A percentile compares a stretch with the other conserved stretches of the same genome.
Conservation (phyloP, 352 stramenopile species). For the Paralagenidium karlingii region DNA sequence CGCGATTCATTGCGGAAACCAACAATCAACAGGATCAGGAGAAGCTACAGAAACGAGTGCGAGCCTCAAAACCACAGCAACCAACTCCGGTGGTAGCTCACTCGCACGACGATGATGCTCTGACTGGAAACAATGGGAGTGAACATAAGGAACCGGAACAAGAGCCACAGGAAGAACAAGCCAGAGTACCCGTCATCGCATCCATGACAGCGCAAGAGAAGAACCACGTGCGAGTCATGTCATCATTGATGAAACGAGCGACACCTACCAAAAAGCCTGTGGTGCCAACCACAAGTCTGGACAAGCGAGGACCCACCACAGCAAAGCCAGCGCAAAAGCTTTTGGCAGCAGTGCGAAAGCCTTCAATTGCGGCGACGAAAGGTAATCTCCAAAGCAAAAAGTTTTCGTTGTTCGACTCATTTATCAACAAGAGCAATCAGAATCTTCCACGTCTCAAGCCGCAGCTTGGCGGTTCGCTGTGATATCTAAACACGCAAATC, state of each 20-base stretch:
- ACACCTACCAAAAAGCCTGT: conserved; percentile 3
- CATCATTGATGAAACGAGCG: conserved; percentile 7
- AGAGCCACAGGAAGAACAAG: too few relatives aligned
- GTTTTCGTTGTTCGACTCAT: conserved; percentile 50
- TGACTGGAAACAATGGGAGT: too few relatives aligned
- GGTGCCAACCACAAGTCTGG: conserved; percentile 18
- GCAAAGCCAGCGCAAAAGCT: conserved; percentile 12
- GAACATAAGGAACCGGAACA: too few relatives aligned
- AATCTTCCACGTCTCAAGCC: conserved; percentile 41
- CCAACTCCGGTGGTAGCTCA: too few relatives aligned
- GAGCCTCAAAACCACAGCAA: too few relatives aligned
- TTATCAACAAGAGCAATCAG: conserved; percentile 35
- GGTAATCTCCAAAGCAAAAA: conserved; percentile 8
- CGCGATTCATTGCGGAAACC: too few relatives aligned
- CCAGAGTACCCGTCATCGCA: too few relatives aligned
- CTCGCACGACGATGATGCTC: too few relatives aligned
- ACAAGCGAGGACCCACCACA: conserved; percentile 20
- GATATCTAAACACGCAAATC: conserved; percentile 1
- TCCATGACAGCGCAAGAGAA: too few relatives aligned
- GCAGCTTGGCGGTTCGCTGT: conserved; percentile 8
- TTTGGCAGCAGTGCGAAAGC: conserved; percentile 1
- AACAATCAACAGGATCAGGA: too few relatives aligned
- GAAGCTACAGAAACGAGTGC: too few relatives aligned
- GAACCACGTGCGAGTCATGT: too few relatives aligned
- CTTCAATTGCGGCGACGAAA: conserved; percentile 1